A percentile compares a stretch with the other conserved stretches of the same genome.
Conservation (phyloP, 1,284 basidiomycete species). For the Puccinia horiana region DNA sequence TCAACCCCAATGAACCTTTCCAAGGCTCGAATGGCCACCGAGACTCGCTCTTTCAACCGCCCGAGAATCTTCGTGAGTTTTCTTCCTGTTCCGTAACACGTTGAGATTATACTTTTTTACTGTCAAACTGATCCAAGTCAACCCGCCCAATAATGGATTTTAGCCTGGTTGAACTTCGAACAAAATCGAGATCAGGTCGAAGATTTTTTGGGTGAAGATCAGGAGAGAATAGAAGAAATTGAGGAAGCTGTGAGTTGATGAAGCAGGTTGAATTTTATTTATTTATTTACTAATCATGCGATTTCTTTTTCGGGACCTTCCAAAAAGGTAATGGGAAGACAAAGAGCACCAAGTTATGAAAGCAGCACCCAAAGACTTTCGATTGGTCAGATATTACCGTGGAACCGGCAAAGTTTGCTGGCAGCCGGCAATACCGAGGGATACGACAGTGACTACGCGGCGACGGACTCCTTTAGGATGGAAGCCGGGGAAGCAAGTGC, state of each 20-base stretch:
- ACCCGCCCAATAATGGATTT: neutral
- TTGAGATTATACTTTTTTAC: neutral
- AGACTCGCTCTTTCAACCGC: neutral
- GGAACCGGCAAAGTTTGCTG: constrained; percentile 21
- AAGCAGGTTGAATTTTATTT: neutral
- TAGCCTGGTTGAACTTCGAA: constrained; percentile 36
- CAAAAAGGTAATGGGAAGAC: constrained; percentile 42
- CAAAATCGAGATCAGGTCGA: constrained; percentile 1
- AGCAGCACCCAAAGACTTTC: constrained; percentile 22
- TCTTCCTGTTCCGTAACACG: neutral
- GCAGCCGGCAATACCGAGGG: neutral
- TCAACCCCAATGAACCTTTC: neutral
- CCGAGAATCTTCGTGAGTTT: constrained; percentile 14
- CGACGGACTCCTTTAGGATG: constrained; percentile 10
- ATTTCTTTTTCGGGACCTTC: neutral
- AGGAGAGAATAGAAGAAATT: constrained; percentile 43
- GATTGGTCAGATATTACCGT: constrained; percentile 22
- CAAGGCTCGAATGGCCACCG: neutral
- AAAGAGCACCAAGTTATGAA: constrained; percentile 44
- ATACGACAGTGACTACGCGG: constrained; percentile 27
- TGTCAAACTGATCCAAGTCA: neutral
- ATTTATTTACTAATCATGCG: neutral
- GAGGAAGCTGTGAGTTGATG: constrained; percentile 28
- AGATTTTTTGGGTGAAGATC: neutral
- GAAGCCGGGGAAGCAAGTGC: constrained; percentile 5